Percentiles rank a stretch among this genome's conserved stretches.
These are phyloP conservation scores for Typha latifolia DNA, from an alignment of 176 grass and related monocot genomes.

Conservation along the genomic window DNA sequence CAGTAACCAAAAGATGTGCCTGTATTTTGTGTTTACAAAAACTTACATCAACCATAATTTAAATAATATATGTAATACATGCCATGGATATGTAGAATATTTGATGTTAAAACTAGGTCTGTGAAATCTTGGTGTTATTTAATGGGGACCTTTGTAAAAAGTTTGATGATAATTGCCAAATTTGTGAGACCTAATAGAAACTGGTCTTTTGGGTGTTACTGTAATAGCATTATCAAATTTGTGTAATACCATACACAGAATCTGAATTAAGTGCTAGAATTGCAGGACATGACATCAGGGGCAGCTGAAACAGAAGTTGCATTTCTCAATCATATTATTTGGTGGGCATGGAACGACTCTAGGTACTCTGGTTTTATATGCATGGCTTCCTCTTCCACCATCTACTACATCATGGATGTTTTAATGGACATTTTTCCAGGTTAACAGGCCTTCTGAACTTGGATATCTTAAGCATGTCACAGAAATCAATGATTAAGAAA, in stretches of 20 bases:
- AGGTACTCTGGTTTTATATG: slow-evolving; percentile 21
- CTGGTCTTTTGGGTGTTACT: not conserved
- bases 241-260: not conserved
- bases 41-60: too few species aligned
- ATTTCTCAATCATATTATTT: slow-evolving; percentile 14
- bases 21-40: too few species aligned
- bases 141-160: too few species aligned
- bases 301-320: not conserved
- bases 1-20: too few species aligned
- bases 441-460: not conserved
- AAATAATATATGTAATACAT: too few species aligned
- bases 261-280: not conserved
- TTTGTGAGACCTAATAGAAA: too few species aligned
- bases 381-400: slow-evolving; percentile 13
- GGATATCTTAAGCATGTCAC: not conserved
- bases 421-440: slow-evolving; percentile 20
- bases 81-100: too few species aligned
- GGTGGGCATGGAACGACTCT: slow-evolving; percentile 17
- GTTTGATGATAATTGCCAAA: too few species aligned
- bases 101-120: too few species aligned
- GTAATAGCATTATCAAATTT: not conserved
- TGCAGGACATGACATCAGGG: not conserved
- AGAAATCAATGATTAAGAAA: not conserved
- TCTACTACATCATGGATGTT: slow-evolving; percentile 15
- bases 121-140: too few species aligned